Evolutionary conservation across 129 eudicot species (phyloP), one percentile per base, ranked within the genome.

Genomic region (Logfia minima): DNA sequence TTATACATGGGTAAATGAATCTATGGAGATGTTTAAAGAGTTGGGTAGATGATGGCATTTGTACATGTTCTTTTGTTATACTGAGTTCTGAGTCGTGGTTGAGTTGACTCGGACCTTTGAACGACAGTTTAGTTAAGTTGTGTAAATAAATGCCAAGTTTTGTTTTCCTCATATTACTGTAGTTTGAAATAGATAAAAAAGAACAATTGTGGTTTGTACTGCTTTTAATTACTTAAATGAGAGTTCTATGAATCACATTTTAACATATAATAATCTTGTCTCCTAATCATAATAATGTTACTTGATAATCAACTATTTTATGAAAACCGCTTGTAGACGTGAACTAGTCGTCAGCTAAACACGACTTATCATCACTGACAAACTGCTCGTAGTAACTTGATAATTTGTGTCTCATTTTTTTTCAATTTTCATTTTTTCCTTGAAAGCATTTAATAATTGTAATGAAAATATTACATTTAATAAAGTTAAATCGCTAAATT

Each of bases 101-200:
- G 76, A 68, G 76, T 81, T 68, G 80, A 81, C 80, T 81, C 72
- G 43, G 71, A 60, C 35, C 43, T 53, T 70, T 37, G 80, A 59
- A 29, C 66, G 71, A 75, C 76, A 41, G 76, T 68, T 31, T 75
- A 81, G 84, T 81, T 80, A 43, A 75, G 75, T 58, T 69, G 80
- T 81, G 84, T 81, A 81, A 81, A 81, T 81, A 81, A 81, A 81
- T 81, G 84, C 76, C 84, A 23, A 45, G 63, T 80, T 81, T 81
- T 81, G 80, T 81, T 68, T 81, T 31, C 53, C 79, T 66, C 77
- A 16, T 31, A 9, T 70, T 17, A 24, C 26, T 24, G 26, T 24
- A 52, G 66, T 16, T 74, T 14, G 41, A 74, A 62, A 61, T 41
- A 48, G 80, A 76, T 34, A 63, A 35, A 48, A 13, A 48, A 7